These are phyloP conservation scores for Camellia oleifera DNA, from an alignment of 179 eudicot species.

Conservation along the genomic window DNA sequence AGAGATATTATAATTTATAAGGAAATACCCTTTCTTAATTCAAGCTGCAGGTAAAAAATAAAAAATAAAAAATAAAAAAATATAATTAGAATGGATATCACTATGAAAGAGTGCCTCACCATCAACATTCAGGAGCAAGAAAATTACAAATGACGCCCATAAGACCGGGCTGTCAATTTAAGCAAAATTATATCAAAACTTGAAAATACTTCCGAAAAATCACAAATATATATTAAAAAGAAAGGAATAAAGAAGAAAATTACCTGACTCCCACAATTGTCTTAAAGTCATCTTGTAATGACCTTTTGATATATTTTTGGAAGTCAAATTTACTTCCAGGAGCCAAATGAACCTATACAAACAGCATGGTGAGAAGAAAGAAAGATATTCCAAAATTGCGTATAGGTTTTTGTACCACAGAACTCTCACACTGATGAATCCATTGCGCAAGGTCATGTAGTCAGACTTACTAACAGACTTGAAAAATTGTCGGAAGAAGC, in stretches of 20 bases:
- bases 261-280: slow-evolving; percentile 89
- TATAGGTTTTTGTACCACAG: not conserved
- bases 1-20: not conserved
- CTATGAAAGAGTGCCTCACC: slow-evolving; percentile 42
- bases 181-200: not conserved
- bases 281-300: slow-evolving; percentile 90
- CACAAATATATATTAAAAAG: not conserved
- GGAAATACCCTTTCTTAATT: not conserved
- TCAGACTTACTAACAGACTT: slow-evolving; percentile 82
- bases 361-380: not conserved
- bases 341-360: slow-evolving; percentile 67
- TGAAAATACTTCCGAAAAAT: not conserved
- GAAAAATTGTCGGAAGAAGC: slow-evolving; percentile 86
- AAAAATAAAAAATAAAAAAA: no score
- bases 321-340: slow-evolving; percentile 85
- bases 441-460: slow-evolving; percentile 84
- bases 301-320: slow-evolving; percentile 90
- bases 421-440: slow-evolving; percentile 76
- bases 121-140: slow-evolving; percentile 80
- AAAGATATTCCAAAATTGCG: not conserved
- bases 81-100: not conserved
- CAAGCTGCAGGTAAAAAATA: not conserved
- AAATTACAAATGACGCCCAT: slow-evolving; percentile 88
- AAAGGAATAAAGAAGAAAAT: no score
- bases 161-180: slow-evolving; percentile 65